These are phyloP conservation scores for Sambucus nigra DNA, from an alignment of 129 eudicot species.

Conservation along the genomic window DNA sequence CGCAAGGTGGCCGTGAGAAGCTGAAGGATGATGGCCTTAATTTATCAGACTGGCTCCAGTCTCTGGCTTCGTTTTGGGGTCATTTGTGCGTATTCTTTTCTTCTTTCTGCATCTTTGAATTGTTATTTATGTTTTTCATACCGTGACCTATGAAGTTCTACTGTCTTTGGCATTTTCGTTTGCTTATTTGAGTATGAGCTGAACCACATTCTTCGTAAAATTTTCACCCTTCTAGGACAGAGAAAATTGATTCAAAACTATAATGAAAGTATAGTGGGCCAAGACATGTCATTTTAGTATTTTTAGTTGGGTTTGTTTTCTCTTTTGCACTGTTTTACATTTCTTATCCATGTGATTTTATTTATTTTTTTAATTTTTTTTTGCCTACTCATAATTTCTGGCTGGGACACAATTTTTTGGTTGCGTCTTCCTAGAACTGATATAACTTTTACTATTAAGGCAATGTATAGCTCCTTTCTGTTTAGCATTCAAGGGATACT, in stretches of 20 bases:
- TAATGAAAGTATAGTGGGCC: conserved; percentile 1
- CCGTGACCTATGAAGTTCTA: background rate
- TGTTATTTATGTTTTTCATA: background rate
- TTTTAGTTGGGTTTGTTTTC: conserved; percentile 1
- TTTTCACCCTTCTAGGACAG: background rate
- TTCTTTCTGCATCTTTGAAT: conserved; percentile 2
- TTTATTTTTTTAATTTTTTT: conserved; percentile 11
- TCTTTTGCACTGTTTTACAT: background rate
- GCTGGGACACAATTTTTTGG: conserved; percentile 1
- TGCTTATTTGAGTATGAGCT: conserved; percentile 14
- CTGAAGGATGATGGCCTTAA: conserved; percentile 96
- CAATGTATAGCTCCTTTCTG: conserved; percentile 26
- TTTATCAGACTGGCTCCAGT: conserved; percentile 98
- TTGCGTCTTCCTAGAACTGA: conserved; percentile 15
- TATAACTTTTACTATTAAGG: conserved; percentile 5
- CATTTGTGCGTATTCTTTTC: conserved; percentile 66
- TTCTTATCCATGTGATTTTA: background rate
- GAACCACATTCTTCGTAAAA: conserved; percentile 7
- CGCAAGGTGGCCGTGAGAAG: conserved; percentile 91
- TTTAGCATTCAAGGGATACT: conserved; percentile 45
- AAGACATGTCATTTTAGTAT: background rate
- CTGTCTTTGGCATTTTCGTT: conserved; percentile 7
- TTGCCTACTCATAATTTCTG: conserved; percentile 14
- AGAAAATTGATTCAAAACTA: background rate
- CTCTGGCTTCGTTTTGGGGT: conserved; percentile 99